Evolutionary conservation across 768 basidiomycete species (phyloP), one percentile per base, ranked within the genome.

Genomic region (Pisolithus sp.): DNA sequence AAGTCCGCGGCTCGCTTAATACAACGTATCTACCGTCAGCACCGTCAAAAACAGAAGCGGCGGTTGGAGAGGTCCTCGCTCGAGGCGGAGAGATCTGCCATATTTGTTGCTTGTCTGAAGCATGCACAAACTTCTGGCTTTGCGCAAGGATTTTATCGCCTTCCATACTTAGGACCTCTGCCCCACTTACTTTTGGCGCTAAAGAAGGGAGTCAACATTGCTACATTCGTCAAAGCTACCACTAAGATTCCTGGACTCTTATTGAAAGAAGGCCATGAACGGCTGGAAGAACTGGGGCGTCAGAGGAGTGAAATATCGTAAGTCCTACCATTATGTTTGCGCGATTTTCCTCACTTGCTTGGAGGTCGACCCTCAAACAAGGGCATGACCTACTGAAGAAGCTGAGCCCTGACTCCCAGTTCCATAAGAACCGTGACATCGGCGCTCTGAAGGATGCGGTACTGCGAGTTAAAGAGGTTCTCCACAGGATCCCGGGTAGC

Each of bases 101-200:
- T 66, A 30, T 76, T 70, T 46, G 10, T 40, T 21, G 49, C 52
- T 13, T 76, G 68, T 43, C 48, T 66, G 26, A 53, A 57, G 40
- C 58, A 61, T 21, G 63, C 65, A 21, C 57, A 53, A 43, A 55
- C 51, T 6, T 63, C 65, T 23, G 48, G 51, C 3, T 71, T 73
- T 73, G 36, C 52, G 34, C 50, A 47, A 21, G 57, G 54, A 5
- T 53, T 49, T 15, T 77, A 80, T 52, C 68, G 66, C 13, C 50
- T 59, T 0, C 60, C 73, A 12, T 76, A 72, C 56, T 57, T 65
- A 6, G 64, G 65, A 44, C 63, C 64, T 15, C 61, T 79, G 6
- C 73, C 76, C 1, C 72, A 68, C 46, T 55, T 78, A 24, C 59
- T 77, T 3, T 53, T 73, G 2, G 75, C 71, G 53, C 64, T 79